Base-by-base conservation (phyloP, 75 land plant genomes). In the Larix kaempferi region DNA sequence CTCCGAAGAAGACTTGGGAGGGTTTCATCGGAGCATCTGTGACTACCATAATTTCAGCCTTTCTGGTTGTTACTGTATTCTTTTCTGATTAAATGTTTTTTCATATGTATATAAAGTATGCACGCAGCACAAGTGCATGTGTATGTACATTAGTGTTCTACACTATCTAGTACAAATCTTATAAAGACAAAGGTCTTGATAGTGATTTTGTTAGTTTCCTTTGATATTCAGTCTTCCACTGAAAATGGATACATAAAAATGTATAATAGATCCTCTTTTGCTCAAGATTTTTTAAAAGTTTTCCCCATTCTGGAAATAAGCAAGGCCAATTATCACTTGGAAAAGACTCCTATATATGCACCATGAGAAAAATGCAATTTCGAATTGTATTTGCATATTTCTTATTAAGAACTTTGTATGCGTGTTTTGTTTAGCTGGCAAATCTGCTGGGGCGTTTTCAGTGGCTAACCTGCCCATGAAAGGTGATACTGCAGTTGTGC, bases 1-100 rank as follows among this genome's bases (percentile, higher is more conserved):
- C 98, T 62, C 98, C 98, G 66, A 95, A 95, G 84, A 95, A 95
- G 85, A 95, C 98, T 26, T 95, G 98, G 98, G 98, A 95, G 78
- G 98, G 98, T n/a, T 95, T 95, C 62, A 91, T 95, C 83, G 98
- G 98, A 74, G 98, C 98, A 66, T 95, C 94, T 78, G 82, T 95
- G 56, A 74, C 94, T 4, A 95, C 98, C 55, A 86, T 91, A 26
- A 55, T 93, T 16, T 95, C 92, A 62, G 98, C 98, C 22, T 95
- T 94, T 78, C 33, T 91, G 92, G 96, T 95, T 60, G 44, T 63
- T 37, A 57, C n/a, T 76, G 4, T 77, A 62, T 52, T 57, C 62
- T 14, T 79, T 23, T 33, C 59, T 74, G 22, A 57, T 71, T 54
- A 37, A 44, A 13, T 66, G 21, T 49, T 78, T 27, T n/a, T 35